Evolutionary conservation across 2,329 filamentous ascomycete species (phyloP).

Genomic region (Diaporthe ilicicola): DNA sequence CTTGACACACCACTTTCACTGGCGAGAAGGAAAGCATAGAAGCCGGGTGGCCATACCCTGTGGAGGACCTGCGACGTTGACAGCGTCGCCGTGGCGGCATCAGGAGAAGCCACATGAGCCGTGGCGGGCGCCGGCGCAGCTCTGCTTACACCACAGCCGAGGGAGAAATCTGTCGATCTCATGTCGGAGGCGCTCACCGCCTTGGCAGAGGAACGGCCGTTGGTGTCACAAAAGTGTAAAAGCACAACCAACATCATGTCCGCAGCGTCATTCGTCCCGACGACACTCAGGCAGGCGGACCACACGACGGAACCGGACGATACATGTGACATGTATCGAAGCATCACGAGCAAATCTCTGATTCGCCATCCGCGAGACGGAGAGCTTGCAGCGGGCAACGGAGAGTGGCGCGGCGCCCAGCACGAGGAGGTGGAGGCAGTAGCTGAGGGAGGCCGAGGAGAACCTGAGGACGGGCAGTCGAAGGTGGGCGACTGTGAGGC

Average conservation of each 20-base stretch:
- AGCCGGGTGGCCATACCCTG: neutral
- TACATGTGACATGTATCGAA: conserved; percentile 51
- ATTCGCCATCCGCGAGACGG: conserved; percentile 65
- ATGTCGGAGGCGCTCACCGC: conserved; percentile 52
- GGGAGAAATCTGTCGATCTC: conserved; percentile 48
- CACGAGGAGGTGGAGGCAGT: conserved; percentile 61
- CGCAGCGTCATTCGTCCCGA: conserved; percentile 51
- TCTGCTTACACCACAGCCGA: neutral
- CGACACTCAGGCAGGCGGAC: conserved; percentile 49
- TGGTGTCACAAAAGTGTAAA: conserved; percentile 57
- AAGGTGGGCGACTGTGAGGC: conserved; percentile 57
- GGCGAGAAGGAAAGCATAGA: neutral
- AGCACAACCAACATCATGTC: conserved; percentile 59
- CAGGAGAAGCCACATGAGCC: neutral
- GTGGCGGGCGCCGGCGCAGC: neutral
- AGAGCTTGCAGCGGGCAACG: conserved; percentile 60
- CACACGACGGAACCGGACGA: conserved; percentile 41
- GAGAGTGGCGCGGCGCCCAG: conserved; percentile 59
- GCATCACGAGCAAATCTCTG: conserved; percentile 66
- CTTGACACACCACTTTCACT: conserved; percentile 49
- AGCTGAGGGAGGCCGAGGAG: conserved; percentile 58
- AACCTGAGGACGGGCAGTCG: conserved; percentile 45
- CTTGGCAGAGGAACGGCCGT: conserved; percentile 48
- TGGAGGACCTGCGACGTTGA: neutral
- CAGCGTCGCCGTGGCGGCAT: neutral